Conservation (phyloP, 495 filamentous ascomycete species). For the Penicillium macrosclerotiorum region DNA sequence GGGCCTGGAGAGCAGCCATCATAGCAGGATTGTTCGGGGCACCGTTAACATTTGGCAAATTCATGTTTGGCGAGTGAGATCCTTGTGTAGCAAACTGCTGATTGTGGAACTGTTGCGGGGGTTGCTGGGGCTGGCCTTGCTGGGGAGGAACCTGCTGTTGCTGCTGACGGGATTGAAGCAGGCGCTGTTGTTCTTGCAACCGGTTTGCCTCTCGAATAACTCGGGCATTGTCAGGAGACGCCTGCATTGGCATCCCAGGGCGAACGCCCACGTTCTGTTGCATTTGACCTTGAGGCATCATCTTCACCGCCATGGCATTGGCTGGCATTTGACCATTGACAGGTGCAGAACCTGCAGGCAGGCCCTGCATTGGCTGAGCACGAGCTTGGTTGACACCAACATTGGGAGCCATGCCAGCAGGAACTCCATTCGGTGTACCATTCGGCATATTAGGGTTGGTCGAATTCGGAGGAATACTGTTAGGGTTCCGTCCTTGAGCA, state of each 20-base stretch:
- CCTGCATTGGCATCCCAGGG: slow-evolving; percentile 56
- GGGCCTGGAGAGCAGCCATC: slow-evolving; percentile 51
- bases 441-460: slow-evolving; percentile 29
- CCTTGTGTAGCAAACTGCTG: slow-evolving; percentile 44
- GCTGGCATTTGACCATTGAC: slow-evolving; percentile 50
- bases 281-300: slow-evolving; percentile 71
- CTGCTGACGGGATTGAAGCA: slow-evolving; percentile 63
- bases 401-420: slow-evolving; percentile 38
- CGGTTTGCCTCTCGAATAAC: slow-evolving; percentile 60
- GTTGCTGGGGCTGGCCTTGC: slow-evolving; percentile 33
- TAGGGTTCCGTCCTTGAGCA: slow-evolving; percentile 35
- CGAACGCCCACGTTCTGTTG: slow-evolving; percentile 56
- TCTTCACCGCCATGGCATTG: slow-evolving; percentile 60
- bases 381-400: slow-evolving; percentile 39
- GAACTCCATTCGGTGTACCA: slow-evolving; percentile 33
- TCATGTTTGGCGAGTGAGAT: slow-evolving; percentile 42
- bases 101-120: slow-evolving; percentile 42
- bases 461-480: slow-evolving; percentile 39
- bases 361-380: slow-evolving; percentile 38
- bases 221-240: slow-evolving; percentile 51
- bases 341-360: slow-evolving; percentile 33
- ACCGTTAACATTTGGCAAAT: slow-evolving; percentile 47
- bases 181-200: slow-evolving; percentile 63
- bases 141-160: slow-evolving; percentile 45
- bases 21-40: slow-evolving; percentile 53